phyloP scores from a whole-genome alignment of 148 eudicot species.

The Drosera capensis region DNA sequence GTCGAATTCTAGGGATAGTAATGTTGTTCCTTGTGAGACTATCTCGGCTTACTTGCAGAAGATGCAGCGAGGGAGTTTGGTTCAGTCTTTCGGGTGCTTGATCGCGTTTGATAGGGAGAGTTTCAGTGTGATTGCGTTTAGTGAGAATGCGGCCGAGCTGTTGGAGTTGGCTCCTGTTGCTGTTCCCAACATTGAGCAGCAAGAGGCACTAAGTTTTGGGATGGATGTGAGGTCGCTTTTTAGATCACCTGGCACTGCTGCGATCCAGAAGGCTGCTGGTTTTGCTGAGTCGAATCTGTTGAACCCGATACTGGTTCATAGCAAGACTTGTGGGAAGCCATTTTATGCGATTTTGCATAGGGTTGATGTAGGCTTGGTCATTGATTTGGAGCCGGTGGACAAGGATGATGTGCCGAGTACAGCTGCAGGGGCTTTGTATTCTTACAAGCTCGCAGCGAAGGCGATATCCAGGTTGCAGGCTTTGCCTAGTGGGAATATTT shows the following conservation, averaged over 20 bases:
- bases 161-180: constrained; percentile 49
- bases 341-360: constrained; percentile 73
- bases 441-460: constrained; percentile 76
- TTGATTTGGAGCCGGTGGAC: constrained; percentile 72
- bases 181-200: constrained; percentile 61
- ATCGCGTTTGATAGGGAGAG: constrained; percentile 52
- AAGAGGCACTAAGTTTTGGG: constrained; percentile 48
- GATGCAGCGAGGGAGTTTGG: constrained; percentile 67
- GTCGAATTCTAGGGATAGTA: constrained; percentile 35
- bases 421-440: constrained; percentile 59
- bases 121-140: constrained; percentile 47
- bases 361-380: constrained; percentile 61
- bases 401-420: constrained; percentile 46
- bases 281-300: constrained; percentile 49
- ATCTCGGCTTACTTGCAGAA: constrained; percentile 57
- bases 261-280: constrained; percentile 53
- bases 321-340: constrained; percentile 47
- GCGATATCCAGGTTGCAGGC: constrained; percentile 56
- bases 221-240: constrained; percentile 61
- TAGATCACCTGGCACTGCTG: constrained; percentile 37
- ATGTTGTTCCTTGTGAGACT: constrained; percentile 51
- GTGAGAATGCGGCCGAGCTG: constrained; percentile 85
- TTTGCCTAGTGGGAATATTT: constrained; percentile 47
- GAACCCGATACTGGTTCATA: constrained; percentile 63
- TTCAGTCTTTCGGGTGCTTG: constrained; percentile 83